Percentiles rank a stretch among this genome's conserved stretches.
These are phyloP conservation scores for Mycena galericulata DNA, from an alignment of 768 basidiomycete genomes.

Conservation along the genomic window DNA sequence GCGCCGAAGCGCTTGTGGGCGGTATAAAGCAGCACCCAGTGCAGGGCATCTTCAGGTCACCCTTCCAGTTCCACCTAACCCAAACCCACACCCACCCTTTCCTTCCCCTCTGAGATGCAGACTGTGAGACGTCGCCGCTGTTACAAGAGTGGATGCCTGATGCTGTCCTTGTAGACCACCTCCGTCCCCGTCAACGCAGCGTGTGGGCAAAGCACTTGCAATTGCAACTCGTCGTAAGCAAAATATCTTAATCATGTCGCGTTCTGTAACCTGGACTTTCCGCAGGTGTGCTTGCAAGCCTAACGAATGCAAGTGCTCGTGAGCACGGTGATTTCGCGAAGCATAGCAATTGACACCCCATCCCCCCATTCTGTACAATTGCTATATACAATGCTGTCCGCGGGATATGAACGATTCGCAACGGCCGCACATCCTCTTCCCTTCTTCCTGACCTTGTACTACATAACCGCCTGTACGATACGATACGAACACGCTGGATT, in stretches of 20 bases:
- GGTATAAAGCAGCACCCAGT: conserved; percentile 1
- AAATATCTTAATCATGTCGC: background rate
- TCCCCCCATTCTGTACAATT: background rate
- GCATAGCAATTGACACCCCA: conserved; percentile 2
- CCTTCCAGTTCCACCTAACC: background rate
- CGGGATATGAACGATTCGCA: background rate
- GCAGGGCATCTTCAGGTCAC: background rate
- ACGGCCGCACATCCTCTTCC: background rate
- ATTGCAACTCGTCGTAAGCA: conserved; percentile 41
- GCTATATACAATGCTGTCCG: background rate
- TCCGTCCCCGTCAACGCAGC: conserved; percentile 43
- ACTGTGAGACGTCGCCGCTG: conserved; percentile 3
- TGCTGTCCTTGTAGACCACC: conserved; percentile 38
- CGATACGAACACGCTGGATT: too few species aligned
- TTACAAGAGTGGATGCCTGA: too few species aligned
- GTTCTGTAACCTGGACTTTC: background rate
- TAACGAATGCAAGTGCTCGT: conserved; percentile 20
- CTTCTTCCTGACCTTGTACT: background rate
- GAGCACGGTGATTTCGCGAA: background rate
- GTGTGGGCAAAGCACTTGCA: conserved; percentile 43
- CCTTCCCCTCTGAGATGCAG: conserved; percentile 14
- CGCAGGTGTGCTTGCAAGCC: conserved; percentile 38
- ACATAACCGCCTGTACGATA: background rate
- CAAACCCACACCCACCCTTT: background rate
- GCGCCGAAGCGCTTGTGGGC: background rate